Percentiles rank a stretch among this genome's conserved stretches.
These are phyloP conservation scores for Thermochaetoides thermophila DNA, from an alignment of 495 filamentous ascomycete genomes.

Conservation along the genomic window DNA sequence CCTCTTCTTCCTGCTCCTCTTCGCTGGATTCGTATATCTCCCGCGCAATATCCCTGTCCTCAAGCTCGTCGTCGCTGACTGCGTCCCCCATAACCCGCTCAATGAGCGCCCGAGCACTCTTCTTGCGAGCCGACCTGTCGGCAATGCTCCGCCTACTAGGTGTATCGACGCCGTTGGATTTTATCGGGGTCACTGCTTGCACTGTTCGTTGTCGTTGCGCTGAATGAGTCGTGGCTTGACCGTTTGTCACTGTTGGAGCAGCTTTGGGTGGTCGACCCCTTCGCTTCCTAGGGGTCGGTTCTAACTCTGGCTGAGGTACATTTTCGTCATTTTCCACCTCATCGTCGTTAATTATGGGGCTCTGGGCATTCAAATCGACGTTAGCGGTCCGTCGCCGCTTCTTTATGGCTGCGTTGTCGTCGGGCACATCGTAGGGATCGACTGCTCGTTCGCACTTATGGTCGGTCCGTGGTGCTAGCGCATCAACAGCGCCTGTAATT, in stretches of 20 bases:
- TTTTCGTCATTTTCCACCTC: constrained; percentile 1
- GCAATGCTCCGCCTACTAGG: constrained; percentile 49
- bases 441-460: constrained; percentile 9
- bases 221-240: constrained; percentile 17
- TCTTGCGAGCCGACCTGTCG: constrained; percentile 73
- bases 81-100: constrained; percentile 45
- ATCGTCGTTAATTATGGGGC: not conserved
- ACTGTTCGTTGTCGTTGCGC: constrained; percentile 13
- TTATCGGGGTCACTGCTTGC: constrained; percentile 24
- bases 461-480: constrained; percentile 2
- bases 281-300: constrained; percentile 11
- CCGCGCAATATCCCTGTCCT: constrained; percentile 54
- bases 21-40: constrained; percentile 50
- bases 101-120: constrained; percentile 62
- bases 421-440: constrained; percentile 20
- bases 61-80: constrained; percentile 63
- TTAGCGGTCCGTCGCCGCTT: constrained; percentile 5
- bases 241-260: constrained; percentile 3
- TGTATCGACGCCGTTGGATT: constrained; percentile 22
- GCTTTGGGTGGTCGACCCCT: constrained; percentile 15
- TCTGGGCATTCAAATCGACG: no score
- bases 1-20: constrained; percentile 32
- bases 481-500: constrained; percentile 5
- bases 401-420: constrained; percentile 13
- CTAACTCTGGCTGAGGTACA: not conserved